Base-by-base conservation (phyloP, 129 eudicot species). In the Flaveria sonorensis region DNA sequence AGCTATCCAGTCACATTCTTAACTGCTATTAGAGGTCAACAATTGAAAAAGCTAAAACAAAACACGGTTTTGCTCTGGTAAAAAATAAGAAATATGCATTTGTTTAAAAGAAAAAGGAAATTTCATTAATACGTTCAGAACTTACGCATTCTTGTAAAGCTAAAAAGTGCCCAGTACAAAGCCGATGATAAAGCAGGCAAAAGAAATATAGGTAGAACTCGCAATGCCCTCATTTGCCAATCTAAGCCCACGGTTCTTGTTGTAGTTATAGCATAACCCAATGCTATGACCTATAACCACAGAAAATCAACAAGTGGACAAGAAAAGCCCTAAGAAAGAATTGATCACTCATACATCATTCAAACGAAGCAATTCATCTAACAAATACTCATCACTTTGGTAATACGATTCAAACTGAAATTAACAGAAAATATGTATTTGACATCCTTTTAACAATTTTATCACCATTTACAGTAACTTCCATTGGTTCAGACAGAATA, bases 201-300 rank as follows among this genome's bases (percentile, higher is more conserved):
- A 80, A 90, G 87, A 82, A 93, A 93, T 85, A 93, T 88, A 16
- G 97, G 98, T 79, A 87, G 80, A 66, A 93, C 97, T 28, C 86
- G 89, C 67, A 85, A 56, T 56, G 98, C 97, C 81, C 98, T 90
- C 88, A 85, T 88, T 73, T 87, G 85, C 97, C 96, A 93, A 72
- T 93, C 84, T 83, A 91, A 74, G 50, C 83, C 86, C 69, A 78
- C 68, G 0, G 93, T 80, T 85, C 97, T 88, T 79, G 98, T 88
- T 57, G 96, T 87, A 82, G 84, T 76, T 73, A 90, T 88, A 72
- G 98, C 98, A 83, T 83, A 90, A 76, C 70, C 88, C 79, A 93
- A 86, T 46, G 95, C 92, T 82, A 88, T 43, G 15, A 85, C 83
- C 98, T 90, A 88, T 47, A 75, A 50, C 40, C 42, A 68, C 52